Evolutionary conservation across 208 protist species (phyloP).

Genomic region (Herpetomonas tarakana): DNA sequence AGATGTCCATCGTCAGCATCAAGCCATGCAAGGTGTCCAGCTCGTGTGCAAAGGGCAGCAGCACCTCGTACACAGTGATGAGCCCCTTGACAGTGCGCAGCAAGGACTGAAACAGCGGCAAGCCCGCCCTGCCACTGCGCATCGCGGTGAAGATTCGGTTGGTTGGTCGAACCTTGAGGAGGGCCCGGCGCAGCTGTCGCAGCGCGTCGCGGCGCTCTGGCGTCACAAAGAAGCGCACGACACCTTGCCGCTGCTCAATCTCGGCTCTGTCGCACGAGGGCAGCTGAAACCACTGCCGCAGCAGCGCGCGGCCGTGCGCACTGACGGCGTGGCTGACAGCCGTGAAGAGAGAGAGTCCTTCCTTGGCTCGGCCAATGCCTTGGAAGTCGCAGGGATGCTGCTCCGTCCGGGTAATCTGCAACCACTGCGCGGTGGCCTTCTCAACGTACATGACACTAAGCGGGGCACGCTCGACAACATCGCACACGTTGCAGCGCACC

Average conservation of each 20-base stretch:
- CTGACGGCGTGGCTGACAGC: conserved; percentile 55
- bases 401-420: conserved; percentile 78
- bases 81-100: conserved; percentile 41
- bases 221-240: conserved; percentile 60
- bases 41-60: conserved; percentile 7
- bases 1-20: conserved; percentile 28
- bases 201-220: conserved; percentile 43
- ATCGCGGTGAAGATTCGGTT: conserved; percentile 70
- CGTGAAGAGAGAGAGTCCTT: conserved; percentile 75
- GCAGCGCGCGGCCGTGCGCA: conserved; percentile 39
- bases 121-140: conserved; percentile 46
- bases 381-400: conserved; percentile 75
- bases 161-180: conserved; percentile 44
- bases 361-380: conserved; percentile 68
- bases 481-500: conserved; percentile 49
- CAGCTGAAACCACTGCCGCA: conserved; percentile 78
- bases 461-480: conserved; percentile 63
- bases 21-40: conserved; percentile 20
- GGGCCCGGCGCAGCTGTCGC: conserved; percentile 35
- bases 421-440: conserved; percentile 30
- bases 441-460: conserved; percentile 59
- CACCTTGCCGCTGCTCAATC: conserved; percentile 52
- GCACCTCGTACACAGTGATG: conserved; percentile 34
- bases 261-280: conserved; percentile 52
- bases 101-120: conserved; percentile 59